A percentile compares a stretch with the other conserved stretches of the same genome.
phyloP scores from a whole-genome alignment of 1,284 basidiomycete species.

The Moesziomyces parantarcticus region DNA sequence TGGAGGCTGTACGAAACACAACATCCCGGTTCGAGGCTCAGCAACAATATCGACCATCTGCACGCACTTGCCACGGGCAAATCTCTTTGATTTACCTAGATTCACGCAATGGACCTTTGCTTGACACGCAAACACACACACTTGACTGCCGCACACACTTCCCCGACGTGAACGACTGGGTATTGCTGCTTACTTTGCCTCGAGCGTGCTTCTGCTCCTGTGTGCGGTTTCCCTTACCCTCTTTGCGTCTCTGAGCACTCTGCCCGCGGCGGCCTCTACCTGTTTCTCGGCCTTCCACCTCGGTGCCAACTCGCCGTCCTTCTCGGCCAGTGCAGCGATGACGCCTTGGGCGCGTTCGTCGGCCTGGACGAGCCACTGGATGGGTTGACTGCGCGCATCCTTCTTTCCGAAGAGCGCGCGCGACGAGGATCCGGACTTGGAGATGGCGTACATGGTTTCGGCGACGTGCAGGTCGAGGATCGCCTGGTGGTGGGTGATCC shows the following conservation, averaged over 20 bases:
- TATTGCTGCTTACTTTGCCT: constrained; percentile 1
- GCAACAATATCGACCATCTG: constrained; percentile 18
- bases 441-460: constrained; percentile 60
- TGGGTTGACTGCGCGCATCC: constrained; percentile 2
- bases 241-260: constrained; percentile 38
- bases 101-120: no score
- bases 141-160: no score
- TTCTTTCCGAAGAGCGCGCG: constrained; percentile 1
- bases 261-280: constrained; percentile 10
- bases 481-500: constrained; percentile 51
- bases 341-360: constrained; percentile 12
- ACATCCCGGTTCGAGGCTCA: neutral
- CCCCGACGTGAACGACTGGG: no score
- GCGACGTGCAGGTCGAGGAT: constrained; percentile 55
- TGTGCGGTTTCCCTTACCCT: constrained; percentile 14
- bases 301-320: constrained; percentile 1
- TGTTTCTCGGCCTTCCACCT: constrained; percentile 16
- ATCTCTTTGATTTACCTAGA: neutral
- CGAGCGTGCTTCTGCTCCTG: constrained; percentile 11
- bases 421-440: constrained; percentile 1
- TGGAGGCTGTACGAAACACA: constrained; percentile 9
- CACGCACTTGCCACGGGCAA: constrained; percentile 12
- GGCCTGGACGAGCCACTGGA: constrained; percentile 39
- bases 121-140: no score
- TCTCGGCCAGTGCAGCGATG: neutral